phyloP scores from a whole-genome alignment of 257 asterid species.

The Solanum paucissectum region DNA sequence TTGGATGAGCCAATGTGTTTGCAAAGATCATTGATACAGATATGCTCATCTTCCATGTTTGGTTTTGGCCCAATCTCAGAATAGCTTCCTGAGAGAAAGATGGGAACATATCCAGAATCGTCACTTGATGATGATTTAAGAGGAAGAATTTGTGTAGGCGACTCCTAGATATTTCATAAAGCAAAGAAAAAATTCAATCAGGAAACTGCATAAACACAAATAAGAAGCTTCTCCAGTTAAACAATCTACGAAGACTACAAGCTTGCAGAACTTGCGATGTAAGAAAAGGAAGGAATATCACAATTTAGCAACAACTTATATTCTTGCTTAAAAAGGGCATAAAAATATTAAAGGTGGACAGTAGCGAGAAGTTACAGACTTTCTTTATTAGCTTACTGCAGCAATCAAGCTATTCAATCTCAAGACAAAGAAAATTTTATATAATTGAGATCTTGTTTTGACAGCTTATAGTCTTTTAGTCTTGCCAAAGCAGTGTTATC shows the following conservation, averaged over 20 bases:
- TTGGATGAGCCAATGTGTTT: constrained; percentile 31
- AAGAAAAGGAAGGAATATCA: background rate
- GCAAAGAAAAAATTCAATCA: background rate
- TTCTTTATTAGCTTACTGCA: background rate
- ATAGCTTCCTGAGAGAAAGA: constrained; percentile 51
- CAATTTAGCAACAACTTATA: background rate
- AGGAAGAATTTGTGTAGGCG: constrained; percentile 22
- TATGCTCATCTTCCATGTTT: constrained; percentile 54
- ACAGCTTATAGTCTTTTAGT: background rate
- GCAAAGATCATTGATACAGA: constrained; percentile 44
- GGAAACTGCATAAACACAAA: background rate
- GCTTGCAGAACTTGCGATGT: background rate
- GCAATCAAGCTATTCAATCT: background rate
- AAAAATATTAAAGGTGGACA: background rate
- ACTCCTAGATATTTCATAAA: constrained; percentile 27
- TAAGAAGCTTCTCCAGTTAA: background rate
- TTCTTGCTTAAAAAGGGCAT: background rate
- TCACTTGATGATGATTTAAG: constrained; percentile 27
- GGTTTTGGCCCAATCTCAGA: constrained; percentile 56
- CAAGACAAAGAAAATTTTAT: background rate
- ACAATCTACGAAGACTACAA: background rate
- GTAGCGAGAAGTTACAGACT: background rate
- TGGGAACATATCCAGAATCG: constrained; percentile 39
- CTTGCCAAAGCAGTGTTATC: background rate
- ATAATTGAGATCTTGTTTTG: background rate